Percentiles rank a stretch among this genome's conserved stretches.
phyloP scores from a whole-genome alignment of 2,329 filamentous ascomycete genomes.

The Phoma sp. region DNA sequence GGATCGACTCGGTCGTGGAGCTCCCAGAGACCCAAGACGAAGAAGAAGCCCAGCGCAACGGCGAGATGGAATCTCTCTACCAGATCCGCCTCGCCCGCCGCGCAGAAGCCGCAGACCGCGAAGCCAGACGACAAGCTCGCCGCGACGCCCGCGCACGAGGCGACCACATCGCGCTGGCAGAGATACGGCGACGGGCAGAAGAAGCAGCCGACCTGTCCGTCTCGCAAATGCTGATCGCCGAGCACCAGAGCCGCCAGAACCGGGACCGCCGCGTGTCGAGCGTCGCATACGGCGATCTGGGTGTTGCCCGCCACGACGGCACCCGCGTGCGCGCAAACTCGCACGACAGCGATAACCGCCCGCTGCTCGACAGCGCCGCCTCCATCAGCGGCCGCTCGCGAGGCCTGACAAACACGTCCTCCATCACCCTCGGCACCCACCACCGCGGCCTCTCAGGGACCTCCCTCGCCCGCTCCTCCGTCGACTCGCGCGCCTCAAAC shows the following conservation, averaged over 20 bases:
- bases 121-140: conserved; percentile 72
- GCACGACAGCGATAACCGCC: conserved; percentile 72
- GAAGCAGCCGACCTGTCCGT: conserved; percentile 50
- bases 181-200: conserved; percentile 58
- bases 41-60: conserved; percentile 77
- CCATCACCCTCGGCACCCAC: conserved; percentile 42
- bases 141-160: conserved; percentile 74
- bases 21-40: conserved; percentile 80
- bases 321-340: conserved; percentile 76
- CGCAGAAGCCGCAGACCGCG: conserved; percentile 75
- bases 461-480: conserved; percentile 45
- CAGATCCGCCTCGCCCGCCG: conserved; percentile 83
- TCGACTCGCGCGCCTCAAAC: conserved; percentile 43
- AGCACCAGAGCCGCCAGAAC: conserved; percentile 65
- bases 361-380: conserved; percentile 73
- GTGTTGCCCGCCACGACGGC: conserved; percentile 77
- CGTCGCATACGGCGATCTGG: conserved; percentile 77
- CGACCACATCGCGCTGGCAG: conserved; percentile 71
- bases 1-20: conserved; percentile 89
- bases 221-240: conserved; percentile 57
- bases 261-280: conserved; percentile 73
- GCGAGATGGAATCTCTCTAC: conserved; percentile 92
- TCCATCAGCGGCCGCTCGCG: conserved; percentile 57
- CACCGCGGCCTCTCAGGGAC: conserved; percentile 52
- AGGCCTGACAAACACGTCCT: conserved; percentile 30